Conservation (phyloP, 1,284 basidiomycete species). For the Rhodotorula sp. region DNA sequence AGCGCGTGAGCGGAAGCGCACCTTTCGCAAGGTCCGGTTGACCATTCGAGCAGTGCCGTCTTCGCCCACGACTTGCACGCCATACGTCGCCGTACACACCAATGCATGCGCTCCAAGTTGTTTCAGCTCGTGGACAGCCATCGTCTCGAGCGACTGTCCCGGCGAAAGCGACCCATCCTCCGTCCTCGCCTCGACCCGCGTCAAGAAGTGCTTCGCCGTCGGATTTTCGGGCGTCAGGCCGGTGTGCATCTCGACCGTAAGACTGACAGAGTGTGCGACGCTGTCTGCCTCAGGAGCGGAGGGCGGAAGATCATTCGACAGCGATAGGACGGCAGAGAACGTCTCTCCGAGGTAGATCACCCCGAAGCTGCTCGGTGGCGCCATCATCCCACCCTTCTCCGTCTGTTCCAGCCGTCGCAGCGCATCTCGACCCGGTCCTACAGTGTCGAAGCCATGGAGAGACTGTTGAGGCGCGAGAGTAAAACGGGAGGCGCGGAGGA, state of each 20-base stretch:
- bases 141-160: slow-evolving; percentile 38
- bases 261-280: slow-evolving; percentile 35
- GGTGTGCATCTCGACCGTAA: slow-evolving; percentile 47
- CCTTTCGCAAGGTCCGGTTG: slow-evolving; percentile 44
- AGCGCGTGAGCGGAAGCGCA: background rate
- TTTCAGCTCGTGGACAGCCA: slow-evolving; percentile 46
- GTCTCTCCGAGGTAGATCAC: slow-evolving; percentile 42
- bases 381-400: slow-evolving; percentile 1
- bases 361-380: slow-evolving; percentile 19
- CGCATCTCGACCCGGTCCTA: background rate
- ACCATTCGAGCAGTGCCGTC: background rate
- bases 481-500: slow-evolving; percentile 21
- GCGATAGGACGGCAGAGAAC: slow-evolving; percentile 46
- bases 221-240: background rate
- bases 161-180: slow-evolving; percentile 15
- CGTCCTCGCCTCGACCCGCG: background rate
- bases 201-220: slow-evolving; percentile 1
- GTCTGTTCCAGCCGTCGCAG: background rate
- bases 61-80: slow-evolving; percentile 9
- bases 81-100: slow-evolving; percentile 46
- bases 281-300: slow-evolving; percentile 25
- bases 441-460: background rate
- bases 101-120: slow-evolving; percentile 46
- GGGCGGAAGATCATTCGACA: slow-evolving; percentile 43
- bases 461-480: slow-evolving; percentile 1